Evolutionary conservation across 768 basidiomycete genomes (phyloP), one percentile per base, ranked within the genome.

Genomic region (Agaricus sinodeliciosus): DNA sequence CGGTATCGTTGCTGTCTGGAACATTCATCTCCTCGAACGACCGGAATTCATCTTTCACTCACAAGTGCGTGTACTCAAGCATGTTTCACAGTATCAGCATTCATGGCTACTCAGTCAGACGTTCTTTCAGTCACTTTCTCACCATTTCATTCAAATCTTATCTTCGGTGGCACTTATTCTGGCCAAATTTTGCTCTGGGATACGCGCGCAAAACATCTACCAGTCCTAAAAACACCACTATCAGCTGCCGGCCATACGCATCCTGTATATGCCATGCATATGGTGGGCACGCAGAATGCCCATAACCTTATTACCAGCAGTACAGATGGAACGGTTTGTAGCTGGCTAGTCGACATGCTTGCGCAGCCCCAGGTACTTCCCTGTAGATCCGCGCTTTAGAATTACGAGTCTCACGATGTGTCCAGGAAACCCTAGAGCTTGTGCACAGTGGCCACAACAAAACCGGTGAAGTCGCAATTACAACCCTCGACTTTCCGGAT

Each of bases 21-120:
- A 98, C 66, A 72, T 96, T 34, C 96, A 98, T 65, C 72, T 98
- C 3, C 75, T 94, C 1, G 96, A 97, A 65, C 81, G 95, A 57
- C 94, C 96, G 25, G 96, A 99, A 65, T 99, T 97, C 58, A 81
- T 98, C 50, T 98, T 99, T 70, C 96, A 99, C 65, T 94, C 96
- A 2, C 96, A 96, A 75, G 95, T 96, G 54, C 45, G 83, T 69
- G 27, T 19, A n/a, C 49, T 18, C 9, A 37, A 49, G 46, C 41
- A 44, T 8, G 46, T 35, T 40, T 51, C 25, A 28, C 40, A 15
- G 9, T 15, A 15, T 11, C 18, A 2, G 19, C 19, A 25, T 40
- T 48, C 22, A 46, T 46, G 42, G 49, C 15, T 13, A 19, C 43
- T 5, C 66, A 97, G 96, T 97, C 96, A 43, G 96, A 99, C 63